Evolutionary conservation across 805 yeast species (phyloP), one percentile per base, ranked within the genome.

Genomic region (Metschnikowia aberdeeniae): DNA sequence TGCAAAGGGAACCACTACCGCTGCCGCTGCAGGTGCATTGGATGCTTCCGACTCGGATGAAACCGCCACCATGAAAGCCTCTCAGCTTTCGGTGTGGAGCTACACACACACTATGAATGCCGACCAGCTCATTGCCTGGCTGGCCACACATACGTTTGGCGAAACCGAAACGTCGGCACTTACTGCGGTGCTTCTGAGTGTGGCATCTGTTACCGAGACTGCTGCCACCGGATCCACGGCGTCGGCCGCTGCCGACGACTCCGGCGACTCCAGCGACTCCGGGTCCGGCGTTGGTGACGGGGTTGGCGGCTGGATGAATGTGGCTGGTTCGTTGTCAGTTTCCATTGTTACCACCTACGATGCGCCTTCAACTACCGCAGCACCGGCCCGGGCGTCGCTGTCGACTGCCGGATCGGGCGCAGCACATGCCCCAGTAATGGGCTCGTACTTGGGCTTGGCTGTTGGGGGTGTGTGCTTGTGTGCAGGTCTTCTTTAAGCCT

Each of bases 331-430:
- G 12, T 45, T 50, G 24, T 38, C 56, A 19, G 46, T 59, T 36
- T 40, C 64, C 2, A 64, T 65, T 45, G 53, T 70, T 34, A 68
- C 74, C 28, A 58, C 70, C 10, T 59, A 68, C 47, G 56, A 58
- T 4, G 38, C 42, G 22, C 63, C 63, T n/a, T 51, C 67, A 3
- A 56, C 58, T 5, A 49, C 52, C 9, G 43, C 53, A 2, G 34
- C 38, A 6, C 34, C 36, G 3, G 34, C 41, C 6, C 36, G 7
- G 36, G 12, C 43, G 7, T 26, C 43, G 26, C 33, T n/a, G 17
- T 24, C 43, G 33, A 26, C 38, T 10, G 34, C 36, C 8, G 34
- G 40, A 2, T 39, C 42, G n/a, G 43, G 43, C 34, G 27, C 42
- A 9, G 35, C 35, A 17, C 35, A 5, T 14, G 35, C 20, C 35